Evolutionary conservation across 768 basidiomycete species (phyloP).

Genomic region (Candolleomyces efflorescens): DNA sequence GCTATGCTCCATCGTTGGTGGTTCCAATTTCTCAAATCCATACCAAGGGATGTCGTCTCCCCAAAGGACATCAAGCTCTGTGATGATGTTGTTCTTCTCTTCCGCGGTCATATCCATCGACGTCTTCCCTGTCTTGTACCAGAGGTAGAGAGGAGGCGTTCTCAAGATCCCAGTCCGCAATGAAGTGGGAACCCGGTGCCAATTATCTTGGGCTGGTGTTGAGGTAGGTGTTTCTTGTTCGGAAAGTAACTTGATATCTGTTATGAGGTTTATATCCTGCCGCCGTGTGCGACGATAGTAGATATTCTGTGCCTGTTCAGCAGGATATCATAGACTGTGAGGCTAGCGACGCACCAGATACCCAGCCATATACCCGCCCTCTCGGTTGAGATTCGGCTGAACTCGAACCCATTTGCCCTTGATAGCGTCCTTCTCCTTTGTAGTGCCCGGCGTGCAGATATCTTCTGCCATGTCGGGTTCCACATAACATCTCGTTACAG

Average conservation of each 20-base stretch:
- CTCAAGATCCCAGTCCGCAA: constrained; percentile 59
- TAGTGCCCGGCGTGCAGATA: constrained; percentile 67
- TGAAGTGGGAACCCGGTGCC: constrained; percentile 63
- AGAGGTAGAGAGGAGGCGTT: constrained; percentile 59
- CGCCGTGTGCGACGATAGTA: constrained; percentile 86
- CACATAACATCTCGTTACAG: constrained; percentile 62
- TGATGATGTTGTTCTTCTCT: constrained; percentile 65
- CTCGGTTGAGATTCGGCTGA: constrained; percentile 69
- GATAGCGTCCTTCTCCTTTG: constrained; percentile 66
- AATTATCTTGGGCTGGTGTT: constrained; percentile 38
- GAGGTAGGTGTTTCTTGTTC: constrained; percentile 42
- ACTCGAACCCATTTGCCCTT: constrained; percentile 91
- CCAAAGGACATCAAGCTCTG: constrained; percentile 88
- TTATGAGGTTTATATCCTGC: constrained; percentile 76
- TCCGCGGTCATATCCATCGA: constrained; percentile 53
- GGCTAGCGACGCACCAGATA: constrained; percentile 46
- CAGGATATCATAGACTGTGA: not conserved
- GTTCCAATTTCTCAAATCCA: constrained; percentile 74
- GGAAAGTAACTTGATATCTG: constrained; percentile 62
- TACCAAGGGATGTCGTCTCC: constrained; percentile 84
- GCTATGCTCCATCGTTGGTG: constrained; percentile 46
- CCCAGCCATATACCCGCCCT: constrained; percentile 50
- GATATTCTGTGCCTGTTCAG: constrained; percentile 39
- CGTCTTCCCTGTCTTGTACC: constrained; percentile 74
- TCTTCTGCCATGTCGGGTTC: constrained; percentile 52